A percentile compares a stretch with the other conserved stretches of the same genome.
These are phyloP conservation scores for Myxozyma geophila DNA, from an alignment of 805 yeast species.

Conservation along the genomic window DNA sequence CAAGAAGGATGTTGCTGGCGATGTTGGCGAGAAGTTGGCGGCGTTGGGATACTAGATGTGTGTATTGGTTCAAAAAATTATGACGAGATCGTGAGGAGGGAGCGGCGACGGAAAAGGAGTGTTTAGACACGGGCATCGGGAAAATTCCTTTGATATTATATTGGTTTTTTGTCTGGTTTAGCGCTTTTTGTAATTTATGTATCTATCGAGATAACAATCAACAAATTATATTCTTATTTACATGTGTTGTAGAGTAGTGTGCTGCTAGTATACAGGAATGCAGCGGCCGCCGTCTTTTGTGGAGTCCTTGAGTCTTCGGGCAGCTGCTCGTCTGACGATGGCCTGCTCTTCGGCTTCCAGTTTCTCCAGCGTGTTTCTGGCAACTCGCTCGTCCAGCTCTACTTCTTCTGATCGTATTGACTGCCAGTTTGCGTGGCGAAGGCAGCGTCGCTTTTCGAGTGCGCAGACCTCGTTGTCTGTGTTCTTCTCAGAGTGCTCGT, in stretches of 20 bases:
- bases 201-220: conserved; percentile 19
- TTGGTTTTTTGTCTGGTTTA: conserved; percentile 7
- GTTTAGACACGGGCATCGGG: conserved; percentile 3
- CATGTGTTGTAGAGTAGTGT: too few species aligned
- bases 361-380: conserved; percentile 11
- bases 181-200: conserved; percentile 21
- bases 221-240: neutral
- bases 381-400: conserved; percentile 30
- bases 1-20: conserved; percentile 83
- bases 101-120: conserved; percentile 1
- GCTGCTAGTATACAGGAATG: conserved; percentile 9
- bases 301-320: conserved; percentile 28
- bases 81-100: conserved; percentile 1
- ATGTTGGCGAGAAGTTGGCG: conserved; percentile 91
- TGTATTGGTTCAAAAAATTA: neutral
- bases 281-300: conserved; percentile 23
- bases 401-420: conserved; percentile 33
- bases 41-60: conserved; percentile 89
- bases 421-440: conserved; percentile 37
- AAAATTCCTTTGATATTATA: neutral
- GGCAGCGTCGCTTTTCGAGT: conserved; percentile 36
- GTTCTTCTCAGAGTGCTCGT: neutral
- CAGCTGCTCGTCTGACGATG: conserved; percentile 16
- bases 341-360: conserved; percentile 19
- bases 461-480: conserved; percentile 31